Conservation (phyloP, 2,329 filamentous ascomycete genomes). For the Colletotrichum neosansevieriae region DNA sequence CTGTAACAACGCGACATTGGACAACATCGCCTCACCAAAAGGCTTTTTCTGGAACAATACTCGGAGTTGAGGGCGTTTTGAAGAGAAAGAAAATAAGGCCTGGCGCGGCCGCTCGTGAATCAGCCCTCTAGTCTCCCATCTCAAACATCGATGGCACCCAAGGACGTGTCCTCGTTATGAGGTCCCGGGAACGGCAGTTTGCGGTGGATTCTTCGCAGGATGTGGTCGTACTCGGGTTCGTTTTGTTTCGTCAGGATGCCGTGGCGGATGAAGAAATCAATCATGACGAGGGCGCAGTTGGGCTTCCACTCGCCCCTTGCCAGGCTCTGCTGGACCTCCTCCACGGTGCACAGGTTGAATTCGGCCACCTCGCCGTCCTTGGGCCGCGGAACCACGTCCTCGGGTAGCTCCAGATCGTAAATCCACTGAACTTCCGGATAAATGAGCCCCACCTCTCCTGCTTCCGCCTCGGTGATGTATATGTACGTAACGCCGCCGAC, state of each 20-base stretch:
- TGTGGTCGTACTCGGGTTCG: slow-evolving; percentile 82
- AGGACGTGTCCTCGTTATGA: slow-evolving; percentile 52
- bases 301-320: slow-evolving; percentile 86
- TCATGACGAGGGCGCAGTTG: slow-evolving; percentile 85
- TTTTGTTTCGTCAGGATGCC: slow-evolving; percentile 83
- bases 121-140: not conserved
- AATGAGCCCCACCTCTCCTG: slow-evolving; percentile 83
- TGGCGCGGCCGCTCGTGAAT: not conserved
- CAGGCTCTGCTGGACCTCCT: slow-evolving; percentile 80
- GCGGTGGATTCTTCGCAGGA: slow-evolving; percentile 81
- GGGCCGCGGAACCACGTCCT: slow-evolving; percentile 76
- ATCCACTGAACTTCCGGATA: slow-evolving; percentile 94
- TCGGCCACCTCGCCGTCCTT: slow-evolving; percentile 90
- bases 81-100: not conserved
- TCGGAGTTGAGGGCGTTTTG: slow-evolving; percentile 1
- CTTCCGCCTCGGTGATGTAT: slow-evolving; percentile 81
- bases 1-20: not conserved
- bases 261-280: slow-evolving; percentile 92
- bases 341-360: slow-evolving; percentile 82
- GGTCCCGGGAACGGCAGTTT: slow-evolving; percentile 83
- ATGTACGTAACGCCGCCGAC: slow-evolving; percentile 86
- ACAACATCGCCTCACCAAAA: not conserved
- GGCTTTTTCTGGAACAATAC: not conserved
- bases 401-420: slow-evolving; percentile 85
- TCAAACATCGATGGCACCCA: slow-evolving; percentile 22